Evolutionary conservation across 345 rosid genomes (phyloP).

Genomic region (Eucalyptus sp.): DNA sequence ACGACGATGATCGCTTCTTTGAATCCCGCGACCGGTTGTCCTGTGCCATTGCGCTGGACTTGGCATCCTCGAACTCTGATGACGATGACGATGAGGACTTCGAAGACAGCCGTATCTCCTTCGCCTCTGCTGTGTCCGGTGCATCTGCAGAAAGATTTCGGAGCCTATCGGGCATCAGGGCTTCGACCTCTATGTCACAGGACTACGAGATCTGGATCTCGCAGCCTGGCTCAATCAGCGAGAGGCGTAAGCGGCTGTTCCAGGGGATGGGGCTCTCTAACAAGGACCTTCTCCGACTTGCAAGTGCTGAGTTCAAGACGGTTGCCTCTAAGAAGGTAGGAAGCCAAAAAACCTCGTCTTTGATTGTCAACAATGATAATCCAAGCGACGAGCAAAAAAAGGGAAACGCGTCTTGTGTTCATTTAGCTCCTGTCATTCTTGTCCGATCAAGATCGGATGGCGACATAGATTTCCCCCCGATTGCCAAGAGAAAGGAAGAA

Average conservation of each 20-base stretch:
- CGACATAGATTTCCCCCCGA: conserved; percentile 39
- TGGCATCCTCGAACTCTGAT: conserved; percentile 53
- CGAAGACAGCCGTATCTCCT: conserved; percentile 65
- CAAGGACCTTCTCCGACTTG: conserved; percentile 20
- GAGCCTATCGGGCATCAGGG: neutral
- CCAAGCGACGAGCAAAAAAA: neutral
- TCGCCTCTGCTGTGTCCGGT: conserved; percentile 38
- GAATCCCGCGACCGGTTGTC: conserved; percentile 52
- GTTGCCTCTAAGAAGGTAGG: conserved; percentile 7
- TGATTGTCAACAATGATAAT: neutral
- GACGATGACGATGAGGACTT: conserved; percentile 55
- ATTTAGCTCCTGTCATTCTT: conserved; percentile 17
- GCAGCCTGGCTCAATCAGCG: conserved; percentile 72
- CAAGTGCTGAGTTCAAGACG: conserved; percentile 8
- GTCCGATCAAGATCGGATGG: conserved; percentile 68
- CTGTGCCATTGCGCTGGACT: conserved; percentile 28
- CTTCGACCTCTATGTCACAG: conserved; percentile 8
- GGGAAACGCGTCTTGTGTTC: neutral
- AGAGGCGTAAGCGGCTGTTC: conserved; percentile 59
- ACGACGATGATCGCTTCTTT: conserved; percentile 57
- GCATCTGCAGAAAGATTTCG: conserved; percentile 6
- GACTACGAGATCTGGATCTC: conserved; percentile 83
- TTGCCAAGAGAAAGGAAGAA: conserved; percentile 55
- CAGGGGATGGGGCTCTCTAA: conserved; percentile 68
- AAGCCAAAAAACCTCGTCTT: neutral